Percentiles rank a stretch among this genome's conserved stretches.
phyloP scores from a whole-genome alignment of 306 rosid species.

The Prunus mume region DNA sequence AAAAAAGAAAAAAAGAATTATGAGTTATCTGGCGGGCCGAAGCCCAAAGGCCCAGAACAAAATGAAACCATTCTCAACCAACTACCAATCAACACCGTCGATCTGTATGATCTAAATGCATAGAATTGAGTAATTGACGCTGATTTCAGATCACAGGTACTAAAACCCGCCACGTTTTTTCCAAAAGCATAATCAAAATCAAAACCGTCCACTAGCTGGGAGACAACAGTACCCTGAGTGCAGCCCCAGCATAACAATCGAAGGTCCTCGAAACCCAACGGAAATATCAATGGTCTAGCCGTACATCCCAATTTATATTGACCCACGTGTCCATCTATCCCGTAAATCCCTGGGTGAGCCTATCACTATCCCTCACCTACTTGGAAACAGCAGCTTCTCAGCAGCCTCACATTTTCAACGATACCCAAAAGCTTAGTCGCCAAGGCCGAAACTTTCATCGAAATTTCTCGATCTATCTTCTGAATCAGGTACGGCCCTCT shows the following conservation, averaged over 20 bases:
- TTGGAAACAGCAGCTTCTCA: not conserved
- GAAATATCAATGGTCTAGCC: not conserved
- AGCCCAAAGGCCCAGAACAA: not conserved
- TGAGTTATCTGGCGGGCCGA: not conserved
- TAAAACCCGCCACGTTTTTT: not conserved
- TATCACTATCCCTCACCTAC: constrained; percentile 10
- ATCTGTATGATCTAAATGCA: not conserved
- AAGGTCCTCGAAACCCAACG: not conserved
- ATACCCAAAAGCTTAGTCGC: not conserved
- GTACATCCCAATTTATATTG: not conserved
- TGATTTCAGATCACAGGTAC: not conserved
- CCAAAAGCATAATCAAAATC: not conserved
- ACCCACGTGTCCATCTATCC: constrained; percentile 16
- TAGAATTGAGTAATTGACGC: too few species aligned
- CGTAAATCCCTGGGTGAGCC: not conserved
- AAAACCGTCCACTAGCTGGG: not conserved
- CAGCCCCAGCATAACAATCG: not conserved
- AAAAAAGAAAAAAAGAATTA: not conserved
- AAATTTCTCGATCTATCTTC: constrained; percentile 1
- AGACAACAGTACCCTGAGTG: not conserved
- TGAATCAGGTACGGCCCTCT: not conserved
- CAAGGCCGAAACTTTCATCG: constrained; percentile 3
- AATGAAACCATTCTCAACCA: not conserved
- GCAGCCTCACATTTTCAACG: constrained; percentile 31
- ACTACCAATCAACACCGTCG: not conserved